Evolutionary conservation across 2,329 filamentous ascomycete genomes (phyloP).

Genomic region (Rutstroemia sp.): DNA sequence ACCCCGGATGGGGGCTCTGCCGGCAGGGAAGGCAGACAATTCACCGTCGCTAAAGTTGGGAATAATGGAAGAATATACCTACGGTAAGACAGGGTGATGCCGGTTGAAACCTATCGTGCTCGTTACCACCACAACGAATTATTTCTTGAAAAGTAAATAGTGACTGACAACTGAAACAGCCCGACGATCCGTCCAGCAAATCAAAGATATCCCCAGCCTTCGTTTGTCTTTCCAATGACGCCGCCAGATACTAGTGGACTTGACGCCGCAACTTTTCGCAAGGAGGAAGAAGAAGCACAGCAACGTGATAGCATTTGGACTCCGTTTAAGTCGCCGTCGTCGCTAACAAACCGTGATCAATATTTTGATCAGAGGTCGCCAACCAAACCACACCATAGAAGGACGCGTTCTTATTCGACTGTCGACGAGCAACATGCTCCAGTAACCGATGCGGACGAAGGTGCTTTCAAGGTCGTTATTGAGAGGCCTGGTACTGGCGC

Average conservation of each 20-base stretch:
- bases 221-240: conserved; percentile 52
- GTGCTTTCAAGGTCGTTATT: conserved; percentile 74
- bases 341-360: conserved; percentile 31
- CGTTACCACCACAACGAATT: conserved; percentile 7
- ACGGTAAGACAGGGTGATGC: conserved; percentile 47
- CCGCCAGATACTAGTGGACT: conserved; percentile 52
- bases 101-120: conserved; percentile 9
- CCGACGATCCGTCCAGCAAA: conserved; percentile 54
- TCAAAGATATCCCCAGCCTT: conserved; percentile 53
- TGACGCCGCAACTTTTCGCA: conserved; percentile 35
- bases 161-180: conserved; percentile 33
- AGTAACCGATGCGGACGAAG: conserved; percentile 48
- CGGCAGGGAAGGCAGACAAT: conserved; percentile 39
- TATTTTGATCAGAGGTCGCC: conserved; percentile 16
- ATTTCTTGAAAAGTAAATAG: conserved; percentile 7
- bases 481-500: conserved; percentile 60
- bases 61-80: conserved; percentile 78
- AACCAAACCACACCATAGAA: conserved; percentile 37
- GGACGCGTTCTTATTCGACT: conserved; percentile 71
- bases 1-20: conserved; percentile 53
- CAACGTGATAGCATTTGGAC: conserved; percentile 27
- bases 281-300: conserved; percentile 18
- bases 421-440: conserved; percentile 54
- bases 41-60: conserved; percentile 74
- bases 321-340: conserved; percentile 26